Base-by-base conservation (phyloP, 208 protist species). In the Cochliopodium minus region DNA sequence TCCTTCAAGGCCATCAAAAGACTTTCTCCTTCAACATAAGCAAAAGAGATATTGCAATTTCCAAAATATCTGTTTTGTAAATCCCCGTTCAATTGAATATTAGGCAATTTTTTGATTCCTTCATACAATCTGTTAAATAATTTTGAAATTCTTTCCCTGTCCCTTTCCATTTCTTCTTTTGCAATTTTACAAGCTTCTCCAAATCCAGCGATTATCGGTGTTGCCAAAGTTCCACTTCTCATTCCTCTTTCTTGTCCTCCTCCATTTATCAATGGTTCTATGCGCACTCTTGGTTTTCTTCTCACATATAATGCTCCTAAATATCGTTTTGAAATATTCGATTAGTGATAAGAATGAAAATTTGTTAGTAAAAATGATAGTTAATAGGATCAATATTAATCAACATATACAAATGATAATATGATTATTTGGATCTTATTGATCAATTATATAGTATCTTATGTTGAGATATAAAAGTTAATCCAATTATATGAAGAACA, bases 181-280 rank as follows among this genome's bases (percentile, higher is more conserved):
- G 85, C 89, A 35, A 92, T 47, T 22, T 62, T 77, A 64, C 78
- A 95, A 11, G 88, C 92, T 20, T 66, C 83, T 49, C 92, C 90
- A 57, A 95, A 72, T 33, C 91, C 93, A 15, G 94, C 85, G 20
- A 80, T 76, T 1, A 95, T 71, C 25, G 86, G 70, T 0, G 90
- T 74, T 17, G 92, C 79, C 0, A 97, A 43, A 0, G 92, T 97
- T 34, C 92, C 92, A 65, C 75, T 83, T 36, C 91, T 75, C 34
- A 91, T 78, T 35, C 91, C 88, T 34, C 88, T 71, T 78, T 96
- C 90, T 77, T 99, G 94, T n/a, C 94, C 95, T 49, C 96, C 96
- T 33, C 96, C 96, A 66, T 72, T 93, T 28, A 98, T 75, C 4
- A 97, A 77, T 3, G 94, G 89, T 45, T 88, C 81, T 22, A 99